Evolutionary conservation across 129 eudicot genomes (phyloP).

Genomic region (Helianthus tuberosus): DNA sequence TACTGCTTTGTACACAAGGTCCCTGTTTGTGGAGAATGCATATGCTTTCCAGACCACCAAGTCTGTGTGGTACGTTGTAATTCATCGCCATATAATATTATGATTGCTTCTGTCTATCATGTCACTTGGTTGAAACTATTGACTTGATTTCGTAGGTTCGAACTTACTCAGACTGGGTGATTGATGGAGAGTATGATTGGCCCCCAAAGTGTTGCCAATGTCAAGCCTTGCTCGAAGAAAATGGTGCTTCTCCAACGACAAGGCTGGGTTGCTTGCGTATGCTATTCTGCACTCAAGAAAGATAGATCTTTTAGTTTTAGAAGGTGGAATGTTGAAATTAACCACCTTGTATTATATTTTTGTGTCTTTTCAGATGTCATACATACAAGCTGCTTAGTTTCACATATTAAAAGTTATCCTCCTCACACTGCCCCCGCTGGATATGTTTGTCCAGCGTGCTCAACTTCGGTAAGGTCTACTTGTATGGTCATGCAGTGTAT

Average conservation of each 20-base stretch:
- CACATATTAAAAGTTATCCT: conserved; percentile 74
- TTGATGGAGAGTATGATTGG: conserved; percentile 98
- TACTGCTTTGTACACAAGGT: conserved; percentile 99
- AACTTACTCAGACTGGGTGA: conserved; percentile 98
- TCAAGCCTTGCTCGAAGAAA: conserved; percentile 60
- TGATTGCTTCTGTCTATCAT: not conserved
- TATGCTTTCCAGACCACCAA: conserved; percentile 93
- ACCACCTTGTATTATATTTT: not conserved
- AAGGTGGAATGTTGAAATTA: not conserved
- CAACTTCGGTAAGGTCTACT: conserved; percentile 70
- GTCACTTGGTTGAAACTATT: conserved; percentile 13
- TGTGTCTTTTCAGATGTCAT: conserved; percentile 54
- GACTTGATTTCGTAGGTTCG: conserved; percentile 54
- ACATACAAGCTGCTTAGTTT: conserved; percentile 87
- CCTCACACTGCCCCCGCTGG: conserved; percentile 99
- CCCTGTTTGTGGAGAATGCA: conserved; percentile 98
- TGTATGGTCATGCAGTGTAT: conserved; percentile 6
- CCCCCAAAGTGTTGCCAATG: conserved; percentile 92
- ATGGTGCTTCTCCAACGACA: conserved; percentile 64
- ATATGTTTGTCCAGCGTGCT: conserved; percentile 83
- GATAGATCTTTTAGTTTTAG: conserved; percentile 1
- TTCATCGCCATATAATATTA: not conserved
- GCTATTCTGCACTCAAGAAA: conserved; percentile 37
- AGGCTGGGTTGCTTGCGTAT: conserved; percentile 98
- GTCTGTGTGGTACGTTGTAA: conserved; percentile 71